Conservation (phyloP, 345 rosid species). For the Lumnitzera littorea region DNA sequence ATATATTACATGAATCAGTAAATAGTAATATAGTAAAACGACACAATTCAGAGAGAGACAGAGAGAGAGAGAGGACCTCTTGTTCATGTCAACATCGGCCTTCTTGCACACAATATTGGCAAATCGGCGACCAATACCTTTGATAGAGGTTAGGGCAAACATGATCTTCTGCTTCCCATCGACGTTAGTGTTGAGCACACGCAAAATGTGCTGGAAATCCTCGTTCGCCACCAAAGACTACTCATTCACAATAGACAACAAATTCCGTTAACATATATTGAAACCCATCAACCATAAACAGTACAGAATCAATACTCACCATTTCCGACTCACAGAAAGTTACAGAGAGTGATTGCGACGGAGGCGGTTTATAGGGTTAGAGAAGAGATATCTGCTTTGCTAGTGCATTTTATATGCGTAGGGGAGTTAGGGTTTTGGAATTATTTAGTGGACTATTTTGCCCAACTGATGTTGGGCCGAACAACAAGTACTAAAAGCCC, state of each 20-base stretch:
- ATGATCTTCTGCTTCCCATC: slow-evolving; percentile 25
- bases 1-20: background rate
- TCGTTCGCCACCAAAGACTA: slow-evolving; percentile 15
- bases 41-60: background rate
- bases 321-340: no score
- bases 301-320: no score
- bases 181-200: slow-evolving; percentile 22
- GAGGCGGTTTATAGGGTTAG: no score
- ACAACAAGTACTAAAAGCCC: no score
- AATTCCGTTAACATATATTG: background rate
- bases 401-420: no score
- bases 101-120: slow-evolving; percentile 23
- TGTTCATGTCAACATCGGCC: slow-evolving; percentile 23
- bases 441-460: no score
- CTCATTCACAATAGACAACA: slow-evolving; percentile 1
- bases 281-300: no score
- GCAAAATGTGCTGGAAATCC: slow-evolving; percentile 20
- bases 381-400: no score
- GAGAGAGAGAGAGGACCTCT: slow-evolving; percentile 1
- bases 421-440: no score
- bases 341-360: no score
- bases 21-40: background rate
- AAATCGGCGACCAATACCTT: slow-evolving; percentile 21
- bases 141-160: slow-evolving; percentile 21
- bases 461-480: no score